Percentiles rank a stretch among this genome's conserved stretches.
These are phyloP conservation scores for Penicillium macrosclerotiorum DNA, from an alignment of 495 filamentous ascomycete genomes.

Conservation along the genomic window DNA sequence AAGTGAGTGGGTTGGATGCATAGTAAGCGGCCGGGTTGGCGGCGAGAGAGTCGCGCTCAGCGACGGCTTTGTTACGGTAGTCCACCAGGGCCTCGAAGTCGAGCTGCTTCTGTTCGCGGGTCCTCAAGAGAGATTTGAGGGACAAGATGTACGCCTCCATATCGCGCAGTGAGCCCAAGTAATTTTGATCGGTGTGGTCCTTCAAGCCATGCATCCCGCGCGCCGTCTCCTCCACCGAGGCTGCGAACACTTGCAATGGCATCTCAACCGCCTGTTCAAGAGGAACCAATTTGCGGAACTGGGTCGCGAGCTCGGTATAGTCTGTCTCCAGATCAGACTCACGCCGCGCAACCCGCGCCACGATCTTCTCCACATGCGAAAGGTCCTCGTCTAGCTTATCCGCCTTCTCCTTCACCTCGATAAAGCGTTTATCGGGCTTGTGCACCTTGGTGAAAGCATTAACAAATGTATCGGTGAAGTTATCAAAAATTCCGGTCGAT, in stretches of 20 bases:
- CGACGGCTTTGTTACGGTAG: conserved; percentile 84
- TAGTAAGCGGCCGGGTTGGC: conserved; percentile 56
- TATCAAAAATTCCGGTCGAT: conserved; percentile 76
- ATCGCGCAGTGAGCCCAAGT: conserved; percentile 84
- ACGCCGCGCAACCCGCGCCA: conserved; percentile 82
- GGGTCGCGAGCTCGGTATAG: conserved; percentile 81
- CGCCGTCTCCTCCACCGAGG: conserved; percentile 78
- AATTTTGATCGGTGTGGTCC: conserved; percentile 94
- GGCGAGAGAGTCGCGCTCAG: conserved; percentile 85
- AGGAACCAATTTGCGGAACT: conserved; percentile 87
- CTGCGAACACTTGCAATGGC: conserved; percentile 78
- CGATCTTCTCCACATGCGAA: conserved; percentile 87
- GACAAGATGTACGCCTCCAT: conserved; percentile 89
- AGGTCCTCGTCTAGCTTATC: conserved; percentile 96
- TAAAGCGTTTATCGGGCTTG: conserved; percentile 91
- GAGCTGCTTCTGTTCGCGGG: conserved; percentile 94
- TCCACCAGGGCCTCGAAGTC: conserved; percentile 96
- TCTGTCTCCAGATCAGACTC: conserved; percentile 88
- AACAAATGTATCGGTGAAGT: conserved; percentile 92
- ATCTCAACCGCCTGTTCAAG: conserved; percentile 86
- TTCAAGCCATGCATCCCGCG: conserved; percentile 71
- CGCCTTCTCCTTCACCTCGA: conserved; percentile 88
- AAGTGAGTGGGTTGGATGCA: conserved; percentile 57
- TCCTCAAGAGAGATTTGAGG: conserved; percentile 83
- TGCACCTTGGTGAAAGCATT: conserved; percentile 96